A percentile compares a stretch with the other conserved stretches of the same genome.
Conservation (phyloP, 208 protist species). For the Trypanosoma caninum region DNA sequence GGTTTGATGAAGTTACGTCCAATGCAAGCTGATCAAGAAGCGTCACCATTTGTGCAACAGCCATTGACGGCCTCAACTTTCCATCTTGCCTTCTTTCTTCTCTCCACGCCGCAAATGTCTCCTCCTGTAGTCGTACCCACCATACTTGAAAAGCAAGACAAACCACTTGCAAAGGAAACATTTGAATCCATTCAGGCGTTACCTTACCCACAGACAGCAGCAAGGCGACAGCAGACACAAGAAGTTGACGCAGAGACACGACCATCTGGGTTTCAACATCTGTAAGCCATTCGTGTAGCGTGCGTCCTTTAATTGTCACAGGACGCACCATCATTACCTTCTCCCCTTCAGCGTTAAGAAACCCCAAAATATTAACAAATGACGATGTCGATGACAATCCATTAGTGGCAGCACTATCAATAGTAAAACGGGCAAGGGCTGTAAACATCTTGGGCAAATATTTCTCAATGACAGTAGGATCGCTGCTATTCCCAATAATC, state of each 20-base stretch:
- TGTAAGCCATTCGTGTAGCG: constrained; percentile 95
- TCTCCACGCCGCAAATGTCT: constrained; percentile 28
- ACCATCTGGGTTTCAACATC: constrained; percentile 91
- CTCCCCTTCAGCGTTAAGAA: constrained; percentile 94
- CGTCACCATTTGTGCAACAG: constrained; percentile 48
- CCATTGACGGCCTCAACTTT: constrained; percentile 6
- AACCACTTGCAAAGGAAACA: constrained; percentile 91
- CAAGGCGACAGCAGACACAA: constrained; percentile 35
- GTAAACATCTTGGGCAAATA: constrained; percentile 99
- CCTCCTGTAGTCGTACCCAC: constrained; percentile 91
- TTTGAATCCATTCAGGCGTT: constrained; percentile 84
- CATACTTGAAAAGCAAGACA: constrained; percentile 90
- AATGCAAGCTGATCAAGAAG: constrained; percentile 85
- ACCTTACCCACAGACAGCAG: constrained; percentile 27
- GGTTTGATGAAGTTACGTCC: constrained; percentile 36
- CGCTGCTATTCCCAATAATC: constrained; percentile 98
- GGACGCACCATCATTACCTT: constrained; percentile 75
- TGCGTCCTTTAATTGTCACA: constrained; percentile 51
- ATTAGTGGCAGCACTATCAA: constrained; percentile 15
- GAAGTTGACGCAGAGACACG: constrained; percentile 67
- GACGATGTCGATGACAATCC: too few species aligned
- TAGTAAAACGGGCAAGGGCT: constrained; percentile 88
- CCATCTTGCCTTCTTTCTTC: constrained; percentile 1
- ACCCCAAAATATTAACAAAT: constrained; percentile 68
- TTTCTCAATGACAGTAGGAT: constrained; percentile 93